phyloP scores from a whole-genome alignment of 495 filamentous ascomycete species.

The Aspergillus coremiiformis region DNA sequence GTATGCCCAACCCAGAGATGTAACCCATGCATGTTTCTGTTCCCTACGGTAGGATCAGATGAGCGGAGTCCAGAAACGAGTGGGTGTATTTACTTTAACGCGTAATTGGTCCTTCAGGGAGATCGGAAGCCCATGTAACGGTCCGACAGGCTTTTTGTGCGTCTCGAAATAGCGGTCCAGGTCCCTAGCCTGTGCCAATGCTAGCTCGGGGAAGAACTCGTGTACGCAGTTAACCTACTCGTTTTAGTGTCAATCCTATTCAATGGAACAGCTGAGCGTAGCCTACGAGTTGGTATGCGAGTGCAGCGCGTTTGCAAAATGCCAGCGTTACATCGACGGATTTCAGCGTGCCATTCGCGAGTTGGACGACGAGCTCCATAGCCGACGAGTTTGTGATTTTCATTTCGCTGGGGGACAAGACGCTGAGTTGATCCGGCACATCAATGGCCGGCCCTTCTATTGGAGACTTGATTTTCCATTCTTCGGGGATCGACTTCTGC shows the following conservation, averaged over 20 bases:
- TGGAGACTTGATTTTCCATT: conserved; percentile 21
- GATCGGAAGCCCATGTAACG: conserved; percentile 54
- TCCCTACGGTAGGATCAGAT: too few species aligned
- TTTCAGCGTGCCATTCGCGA: conserved; percentile 28
- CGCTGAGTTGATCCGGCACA: conserved; percentile 22
- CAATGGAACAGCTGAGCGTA: neutral
- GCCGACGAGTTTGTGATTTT: conserved; percentile 32
- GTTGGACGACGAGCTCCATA: conserved; percentile 24
- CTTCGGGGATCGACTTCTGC: conserved; percentile 29
- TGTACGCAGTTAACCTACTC: conserved; percentile 39
- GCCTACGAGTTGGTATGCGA: conserved; percentile 38
- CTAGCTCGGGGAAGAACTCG: conserved; percentile 49
- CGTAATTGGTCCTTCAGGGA: conserved; percentile 59
- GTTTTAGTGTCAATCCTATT: too few species aligned
- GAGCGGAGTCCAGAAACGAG: too few species aligned
- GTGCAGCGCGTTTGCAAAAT: conserved; percentile 38
- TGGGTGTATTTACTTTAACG: conserved; percentile 45
- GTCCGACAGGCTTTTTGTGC: conserved; percentile 39
- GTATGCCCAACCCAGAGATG: conserved; percentile 19
- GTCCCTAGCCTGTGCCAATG: conserved; percentile 45
- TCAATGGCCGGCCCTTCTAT: conserved; percentile 28
- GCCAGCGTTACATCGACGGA: conserved; percentile 35
- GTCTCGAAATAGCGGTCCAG: conserved; percentile 46
- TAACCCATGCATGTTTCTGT: conserved; percentile 35
- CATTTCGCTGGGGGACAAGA: conserved; percentile 30